Conservation (phyloP, 2,329 filamentous ascomycete species). For the Colletotrichum sp. region DNA sequence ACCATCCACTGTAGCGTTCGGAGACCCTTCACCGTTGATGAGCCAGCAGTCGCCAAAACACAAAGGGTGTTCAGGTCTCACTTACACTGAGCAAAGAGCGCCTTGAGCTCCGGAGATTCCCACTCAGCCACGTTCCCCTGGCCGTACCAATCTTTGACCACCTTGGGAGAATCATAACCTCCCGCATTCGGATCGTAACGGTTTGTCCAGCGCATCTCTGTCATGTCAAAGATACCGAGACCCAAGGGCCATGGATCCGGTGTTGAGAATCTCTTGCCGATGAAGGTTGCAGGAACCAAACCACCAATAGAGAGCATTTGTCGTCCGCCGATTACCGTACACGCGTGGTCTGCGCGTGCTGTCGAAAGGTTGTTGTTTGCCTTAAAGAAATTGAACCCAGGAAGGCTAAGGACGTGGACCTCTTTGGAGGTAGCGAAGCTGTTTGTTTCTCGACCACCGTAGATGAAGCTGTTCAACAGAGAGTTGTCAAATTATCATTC, state of each 20-base stretch:
- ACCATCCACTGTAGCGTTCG: neutral
- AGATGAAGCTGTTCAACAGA: slow-evolving; percentile 33
- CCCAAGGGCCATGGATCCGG: slow-evolving; percentile 38
- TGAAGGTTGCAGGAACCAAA: rapidly evolving
- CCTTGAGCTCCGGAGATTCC: slow-evolving; percentile 26
- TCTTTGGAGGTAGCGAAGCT: slow-evolving; percentile 27
- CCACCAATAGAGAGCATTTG: slow-evolving; percentile 46
- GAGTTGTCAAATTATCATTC: neutral
- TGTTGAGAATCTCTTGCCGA: neutral
- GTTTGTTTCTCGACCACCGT: slow-evolving; percentile 33
- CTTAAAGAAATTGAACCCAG: slow-evolving; percentile 40
- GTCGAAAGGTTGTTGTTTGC: slow-evolving; percentile 24
- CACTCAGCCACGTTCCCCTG: slow-evolving; percentile 29
- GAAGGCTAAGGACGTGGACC: slow-evolving; percentile 39
- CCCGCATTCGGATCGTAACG: slow-evolving; percentile 35
- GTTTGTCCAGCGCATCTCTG: slow-evolving; percentile 34
- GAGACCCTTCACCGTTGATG: rapidly evolving
- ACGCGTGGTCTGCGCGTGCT: slow-evolving; percentile 34
- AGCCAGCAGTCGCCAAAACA: neutral
- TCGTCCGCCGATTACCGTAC: slow-evolving; percentile 36
- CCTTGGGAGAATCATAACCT: slow-evolving; percentile 35
- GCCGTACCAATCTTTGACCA: slow-evolving; percentile 36
- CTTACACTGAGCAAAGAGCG: slow-evolving; percentile 22
- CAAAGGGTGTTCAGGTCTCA: neutral
- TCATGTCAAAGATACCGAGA: slow-evolving; percentile 44